Evolutionary conservation across 1,284 basidiomycete species (phyloP).

Genomic region (Porodaedalea pini): DNA sequence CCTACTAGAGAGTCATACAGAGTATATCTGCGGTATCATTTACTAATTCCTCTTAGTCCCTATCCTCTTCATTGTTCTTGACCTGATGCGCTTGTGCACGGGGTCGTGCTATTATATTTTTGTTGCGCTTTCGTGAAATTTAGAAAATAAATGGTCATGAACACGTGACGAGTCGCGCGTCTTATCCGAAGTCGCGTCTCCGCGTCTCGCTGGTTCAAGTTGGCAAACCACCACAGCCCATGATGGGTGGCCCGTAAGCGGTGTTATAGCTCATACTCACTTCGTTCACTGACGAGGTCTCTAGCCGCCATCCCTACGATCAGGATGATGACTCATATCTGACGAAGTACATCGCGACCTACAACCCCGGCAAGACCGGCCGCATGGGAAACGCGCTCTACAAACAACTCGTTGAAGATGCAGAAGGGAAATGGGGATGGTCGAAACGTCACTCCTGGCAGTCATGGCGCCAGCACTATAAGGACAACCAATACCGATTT

Average conservation of each 20-base stretch:
- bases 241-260: constrained; percentile 1
- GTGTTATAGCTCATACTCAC: not conserved
- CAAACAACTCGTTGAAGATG: constrained; percentile 37
- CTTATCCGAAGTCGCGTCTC: not conserved
- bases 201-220: not conserved
- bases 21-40: not conserved
- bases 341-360: constrained; percentile 39
- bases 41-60: not conserved
- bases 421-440: constrained; percentile 39
- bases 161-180: constrained; percentile 10
- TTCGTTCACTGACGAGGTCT: not conserved
- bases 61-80: not conserved
- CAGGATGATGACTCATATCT: constrained; percentile 38
- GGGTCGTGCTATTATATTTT: too few relatives aligned
- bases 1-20: not conserved
- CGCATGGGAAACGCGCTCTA: constrained; percentile 43
- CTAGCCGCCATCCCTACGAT: not conserved
- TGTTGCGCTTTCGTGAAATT: too few relatives aligned
- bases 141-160: too few relatives aligned
- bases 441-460: constrained; percentile 44
- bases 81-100: not conserved
- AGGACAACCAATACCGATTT: constrained; percentile 37
- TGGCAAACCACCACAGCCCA: not conserved
- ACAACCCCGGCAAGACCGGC: constrained; percentile 33
- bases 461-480: constrained; percentile 55